These are phyloP conservation scores for Rheum nobile DNA, from an alignment of 148 eudicot genomes.

Conservation along the genomic window DNA sequence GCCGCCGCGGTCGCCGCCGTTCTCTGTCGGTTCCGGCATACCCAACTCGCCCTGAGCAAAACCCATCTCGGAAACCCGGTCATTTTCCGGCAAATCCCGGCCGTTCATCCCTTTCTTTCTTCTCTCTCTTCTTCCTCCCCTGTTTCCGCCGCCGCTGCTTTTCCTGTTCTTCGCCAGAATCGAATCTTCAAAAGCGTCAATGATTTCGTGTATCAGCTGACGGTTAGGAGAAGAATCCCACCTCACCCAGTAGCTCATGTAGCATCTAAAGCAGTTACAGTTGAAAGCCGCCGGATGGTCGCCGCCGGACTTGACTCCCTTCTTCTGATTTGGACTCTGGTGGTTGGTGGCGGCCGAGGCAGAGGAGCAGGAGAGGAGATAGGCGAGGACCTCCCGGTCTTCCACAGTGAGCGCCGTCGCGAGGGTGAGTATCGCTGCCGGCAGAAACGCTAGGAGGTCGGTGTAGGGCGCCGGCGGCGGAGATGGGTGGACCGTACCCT, in stretches of 20 bases:
- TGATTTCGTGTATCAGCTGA: constrained; percentile 61
- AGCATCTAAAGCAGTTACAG: constrained; percentile 70
- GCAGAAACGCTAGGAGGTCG: constrained; percentile 44
- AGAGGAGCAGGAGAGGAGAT: constrained; percentile 56
- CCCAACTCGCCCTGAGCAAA: constrained; percentile 9
- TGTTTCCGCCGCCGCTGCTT: constrained; percentile 14
- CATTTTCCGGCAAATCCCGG: background rate
- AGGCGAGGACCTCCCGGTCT: constrained; percentile 59
- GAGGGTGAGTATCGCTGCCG: constrained; percentile 58
- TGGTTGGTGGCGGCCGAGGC: constrained; percentile 10
- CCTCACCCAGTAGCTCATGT: constrained; percentile 59
- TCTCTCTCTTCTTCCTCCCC: constrained; percentile 22
- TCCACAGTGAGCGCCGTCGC: constrained; percentile 44
- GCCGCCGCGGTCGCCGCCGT: background rate
- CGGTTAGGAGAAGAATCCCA: constrained; percentile 85
- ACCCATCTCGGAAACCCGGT: constrained; percentile 11
- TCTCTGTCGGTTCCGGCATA: constrained; percentile 10
- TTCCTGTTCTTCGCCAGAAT: constrained; percentile 13
- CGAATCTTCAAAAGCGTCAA: constrained; percentile 66
- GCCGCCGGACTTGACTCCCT: background rate
- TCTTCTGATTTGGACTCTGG: background rate
- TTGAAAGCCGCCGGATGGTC: constrained; percentile 41
- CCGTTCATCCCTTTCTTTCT: constrained; percentile 14
- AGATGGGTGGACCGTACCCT: constrained; percentile 63
- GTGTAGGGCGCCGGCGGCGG: constrained; percentile 34